These are phyloP conservation scores for Entonaema liquescens DNA, from an alignment of 495 filamentous ascomycete genomes.

Conservation along the genomic window DNA sequence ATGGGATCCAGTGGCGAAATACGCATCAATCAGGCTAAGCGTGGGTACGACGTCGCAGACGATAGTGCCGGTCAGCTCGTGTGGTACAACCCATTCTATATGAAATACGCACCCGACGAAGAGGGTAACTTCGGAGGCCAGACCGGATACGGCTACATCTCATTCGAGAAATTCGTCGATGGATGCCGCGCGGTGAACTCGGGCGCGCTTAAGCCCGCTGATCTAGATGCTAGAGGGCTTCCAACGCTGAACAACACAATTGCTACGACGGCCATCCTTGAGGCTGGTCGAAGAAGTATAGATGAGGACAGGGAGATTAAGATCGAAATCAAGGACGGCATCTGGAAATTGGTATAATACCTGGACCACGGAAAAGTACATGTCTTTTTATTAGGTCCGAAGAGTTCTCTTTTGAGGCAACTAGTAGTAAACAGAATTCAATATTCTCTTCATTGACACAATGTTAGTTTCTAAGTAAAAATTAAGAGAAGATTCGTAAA, in stretches of 20 bases:
- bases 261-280: conserved; percentile 87
- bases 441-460: neutral
- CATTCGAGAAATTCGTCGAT: conserved; percentile 95
- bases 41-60: conserved; percentile 92
- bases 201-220: conserved; percentile 71
- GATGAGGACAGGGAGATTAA: conserved; percentile 81
- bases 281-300: conserved; percentile 82
- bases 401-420: neutral
- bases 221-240: conserved; percentile 79
- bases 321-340: conserved; percentile 69
- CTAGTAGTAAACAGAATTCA: too few relatives aligned
- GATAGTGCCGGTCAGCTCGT: conserved; percentile 72
- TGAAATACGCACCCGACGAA: conserved; percentile 94
- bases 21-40: conserved; percentile 90
- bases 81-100: conserved; percentile 97
- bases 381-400: neutral
- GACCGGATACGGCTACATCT: conserved; percentile 88
- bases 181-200: conserved; percentile 81
- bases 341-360: conserved; percentile 74
- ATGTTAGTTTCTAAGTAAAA: neutral
- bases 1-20: conserved; percentile 86
- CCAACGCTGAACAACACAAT: conserved; percentile 90
- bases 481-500: neutral
- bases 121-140: conserved; percentile 94
- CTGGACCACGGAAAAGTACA: neutral